Conservation (phyloP, 352 stramenopile species). For the Phytophthora fragariaefolia region DNA sequence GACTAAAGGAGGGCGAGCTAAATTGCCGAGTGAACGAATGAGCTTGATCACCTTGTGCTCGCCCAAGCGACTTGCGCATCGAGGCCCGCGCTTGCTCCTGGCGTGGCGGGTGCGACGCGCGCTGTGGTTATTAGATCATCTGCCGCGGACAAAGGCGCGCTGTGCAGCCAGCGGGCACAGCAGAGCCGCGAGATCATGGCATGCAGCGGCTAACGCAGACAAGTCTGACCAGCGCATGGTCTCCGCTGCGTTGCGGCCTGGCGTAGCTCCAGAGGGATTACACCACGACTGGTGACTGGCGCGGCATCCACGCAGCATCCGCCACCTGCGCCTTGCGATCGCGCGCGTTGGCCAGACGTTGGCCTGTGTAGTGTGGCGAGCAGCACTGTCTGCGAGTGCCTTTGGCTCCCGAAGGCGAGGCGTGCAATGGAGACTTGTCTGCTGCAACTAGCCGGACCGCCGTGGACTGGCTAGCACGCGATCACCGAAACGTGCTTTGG, state of each 20-base stretch:
- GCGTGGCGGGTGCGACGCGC: conserved; percentile 6
- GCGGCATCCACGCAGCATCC: conserved; percentile 4
- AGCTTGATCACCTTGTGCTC: conserved; percentile 1
- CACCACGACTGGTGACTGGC: neutral
- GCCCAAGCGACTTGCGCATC: neutral
- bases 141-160: conserved; percentile 23
- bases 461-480: neutral
- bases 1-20: neutral
- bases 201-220: conserved; percentile 25
- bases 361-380: neutral
- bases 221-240: conserved; percentile 13
- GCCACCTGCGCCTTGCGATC: conserved; percentile 27
- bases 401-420: neutral
- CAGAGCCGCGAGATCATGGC: conserved; percentile 18
- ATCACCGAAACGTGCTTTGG: neutral
- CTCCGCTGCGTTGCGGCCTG: conserved; percentile 15
- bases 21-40: conserved; percentile 22
- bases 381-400: conserved; percentile 14
- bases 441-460: neutral
- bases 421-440: neutral
- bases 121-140: conserved; percentile 8
- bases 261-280: conserved; percentile 18
- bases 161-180: conserved; percentile 4
- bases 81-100: conserved; percentile 19
- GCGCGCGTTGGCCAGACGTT: conserved; percentile 19